Evolutionary conservation across 257 asterid genomes (phyloP), one percentile per base, ranked within the genome.

Genomic region (Leptodermis oblonga): DNA sequence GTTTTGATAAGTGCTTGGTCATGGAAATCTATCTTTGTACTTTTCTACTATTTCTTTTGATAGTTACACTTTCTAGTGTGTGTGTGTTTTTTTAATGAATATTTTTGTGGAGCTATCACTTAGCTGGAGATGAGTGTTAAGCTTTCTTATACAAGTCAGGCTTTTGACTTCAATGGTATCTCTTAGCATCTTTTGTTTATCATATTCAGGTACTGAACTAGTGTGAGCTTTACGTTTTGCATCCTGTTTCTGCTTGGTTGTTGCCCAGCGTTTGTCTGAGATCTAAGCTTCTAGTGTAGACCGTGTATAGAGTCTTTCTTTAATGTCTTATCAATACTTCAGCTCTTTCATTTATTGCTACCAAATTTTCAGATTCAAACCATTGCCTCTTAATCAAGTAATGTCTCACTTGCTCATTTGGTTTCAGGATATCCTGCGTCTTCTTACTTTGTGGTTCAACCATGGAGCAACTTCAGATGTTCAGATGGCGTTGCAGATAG

Each of bases 401-500:
- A 15, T 11, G 20, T 41, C 31, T 4, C 43, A 34, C n/a, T 73
- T 75, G 4, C 42, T 74, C 62, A 73, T 62, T 71, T n/a, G 62
- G 37, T 71, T 78, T 72, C 90, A 93, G 97, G 99, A 94, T 82
- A 94, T 94, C 75, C 89, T 94, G 64, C 97, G 97, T 52, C 99
- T 94, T 77, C 97, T 94, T 70, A 94, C 99, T 75, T 76, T 94
- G 82, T 94, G 99, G 99, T 94, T 94, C 88, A 94, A 94, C 91
- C 97, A 94, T 84, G 97, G 99, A 74, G 89, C 96, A 84, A 89
- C 97, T 71, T 74, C 96, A 70, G 97, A 94, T 77, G 99, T 94
- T 75, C 99, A 94, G 82, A 79, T 74, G 90, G 99, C 99, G 71
- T 70, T 94, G 70, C 95, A 94, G 86, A 89, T 73, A 78, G 99